phyloP scores from a whole-genome alignment of 305 asterid genomes.

The Solanum aculeatissimum region DNA sequence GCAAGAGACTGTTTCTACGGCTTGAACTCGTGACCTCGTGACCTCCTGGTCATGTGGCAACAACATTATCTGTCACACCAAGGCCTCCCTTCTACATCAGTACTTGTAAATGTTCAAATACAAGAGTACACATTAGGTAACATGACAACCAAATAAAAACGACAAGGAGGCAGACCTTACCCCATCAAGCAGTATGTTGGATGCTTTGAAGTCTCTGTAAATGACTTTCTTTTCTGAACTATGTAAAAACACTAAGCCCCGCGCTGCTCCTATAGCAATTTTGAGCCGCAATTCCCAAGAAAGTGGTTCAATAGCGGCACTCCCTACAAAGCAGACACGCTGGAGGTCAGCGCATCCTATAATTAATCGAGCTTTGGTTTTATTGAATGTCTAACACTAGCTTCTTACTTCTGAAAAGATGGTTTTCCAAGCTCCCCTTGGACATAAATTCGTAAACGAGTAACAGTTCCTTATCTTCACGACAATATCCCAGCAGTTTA shows the following conservation, averaged over 20 bases:
- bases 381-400: neutral
- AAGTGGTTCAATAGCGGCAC: conserved; percentile 5
- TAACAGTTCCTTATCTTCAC: conserved; percentile 11
- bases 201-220: conserved; percentile 3
- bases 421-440: conserved; percentile 15
- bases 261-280: conserved; percentile 17
- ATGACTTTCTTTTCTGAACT: conserved; percentile 9
- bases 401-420: conserved; percentile 16
- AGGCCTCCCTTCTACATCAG: neutral
- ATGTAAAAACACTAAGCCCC: conserved; percentile 16
- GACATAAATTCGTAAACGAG: conserved; percentile 16
- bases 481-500: conserved; percentile 12
- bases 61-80: neutral
- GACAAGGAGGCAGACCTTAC: neutral
- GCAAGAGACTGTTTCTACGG: neutral
- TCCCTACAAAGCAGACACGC: neutral
- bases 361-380: neutral
- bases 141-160: neutral
- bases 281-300: conserved; percentile 18
- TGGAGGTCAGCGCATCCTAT: neutral
- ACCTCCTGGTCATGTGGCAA: neutral
- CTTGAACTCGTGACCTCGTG: neutral
- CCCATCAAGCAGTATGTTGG: conserved; percentile 8
- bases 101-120: neutral
- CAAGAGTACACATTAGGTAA: neutral